Evolutionary conservation across 805 yeast species (phyloP), one percentile per base, ranked within the genome.

Genomic region (Cyberlindnera lachancei): DNA sequence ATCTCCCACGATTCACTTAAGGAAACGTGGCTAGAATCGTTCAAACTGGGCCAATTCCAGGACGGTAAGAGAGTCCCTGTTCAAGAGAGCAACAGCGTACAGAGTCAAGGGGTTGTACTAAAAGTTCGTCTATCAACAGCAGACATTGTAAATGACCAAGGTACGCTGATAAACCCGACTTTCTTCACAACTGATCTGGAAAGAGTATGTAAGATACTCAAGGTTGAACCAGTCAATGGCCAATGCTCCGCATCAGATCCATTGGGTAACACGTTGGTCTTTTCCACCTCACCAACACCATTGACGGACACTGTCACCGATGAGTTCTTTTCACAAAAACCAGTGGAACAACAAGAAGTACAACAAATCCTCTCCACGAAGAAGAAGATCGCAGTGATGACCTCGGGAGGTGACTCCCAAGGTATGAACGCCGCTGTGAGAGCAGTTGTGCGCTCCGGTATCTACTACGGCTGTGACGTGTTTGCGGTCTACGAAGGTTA

Each of bases 381-480:
- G 38, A 56, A 60, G 48, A 74, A 76, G 45, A 84, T 92, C 42
- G 98, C 94, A 5, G 92, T 92, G 31, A 87, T 92, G 90, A 92
- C 97, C 6, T 85, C 95, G 1, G 98, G 98, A 48, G 98, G 99
- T 60, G 99, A 92, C 56, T 83, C 97, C 33, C 98, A 94, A 19
- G 99, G 99, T 50, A 92, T 92, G 98, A 86, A 87, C 59, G 90
- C 96, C 5, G 84, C 79, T 18, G 98, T 92, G 7, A 71, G 98
- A 42, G 95, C 97, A 1, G 94, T 92, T 37, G 95, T 90, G 7
- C 73, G 98, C 48, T 75, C 96, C 2, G 95, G 95, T 41, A 85
- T 92, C 42, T 74, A 67, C 63, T 68, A 76, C 36, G 88, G 82
- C 13, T 92, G 97, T 64, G 94, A 87, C 42, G 90, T 87, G 19